Evolutionary conservation across 2,329 filamentous ascomycete species (phyloP).

Genomic region (Cercospora berteroae): DNA sequence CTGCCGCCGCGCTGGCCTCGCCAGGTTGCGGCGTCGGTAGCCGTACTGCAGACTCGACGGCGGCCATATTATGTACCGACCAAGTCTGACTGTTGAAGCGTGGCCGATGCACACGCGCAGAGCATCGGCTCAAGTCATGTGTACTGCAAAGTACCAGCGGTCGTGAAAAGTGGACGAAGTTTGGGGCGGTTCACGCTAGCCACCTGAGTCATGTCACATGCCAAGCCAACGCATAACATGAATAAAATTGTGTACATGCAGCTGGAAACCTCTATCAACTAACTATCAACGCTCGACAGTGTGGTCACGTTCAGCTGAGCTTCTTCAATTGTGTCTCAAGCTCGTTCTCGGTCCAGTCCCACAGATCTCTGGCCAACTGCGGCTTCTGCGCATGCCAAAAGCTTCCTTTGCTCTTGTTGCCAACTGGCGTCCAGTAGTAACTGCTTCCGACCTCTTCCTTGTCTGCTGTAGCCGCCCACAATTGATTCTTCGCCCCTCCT

Average conservation of each 20-base stretch:
- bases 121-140: not conserved
- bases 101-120: not conserved
- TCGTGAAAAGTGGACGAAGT: constrained; percentile 2
- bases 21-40: constrained; percentile 33
- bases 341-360: constrained; percentile 41
- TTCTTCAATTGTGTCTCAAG: constrained; percentile 26
- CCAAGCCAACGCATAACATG: not conserved
- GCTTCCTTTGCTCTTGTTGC: constrained; percentile 21
- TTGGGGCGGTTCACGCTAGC: not conserved
- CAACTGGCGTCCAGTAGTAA: constrained; percentile 31
- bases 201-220: not conserved
- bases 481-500: constrained; percentile 30
- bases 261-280: not conserved
- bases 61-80: constrained; percentile 10
- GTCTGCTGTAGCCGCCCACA: constrained; percentile 33
- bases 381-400: constrained; percentile 28
- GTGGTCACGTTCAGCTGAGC: constrained; percentile 9
- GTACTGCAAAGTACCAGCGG: not conserved
- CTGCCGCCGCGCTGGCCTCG: constrained; percentile 15
- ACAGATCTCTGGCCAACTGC: constrained; percentile 37
- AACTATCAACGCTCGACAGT: not conserved
- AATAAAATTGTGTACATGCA: not conserved
- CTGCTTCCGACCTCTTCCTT: constrained; percentile 23
- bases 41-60: constrained; percentile 32
- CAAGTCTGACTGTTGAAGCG: not conserved